These are phyloP conservation scores for Fistulina hepatica DNA, from an alignment of 1,284 basidiomycete species.

Conservation along the genomic window DNA sequence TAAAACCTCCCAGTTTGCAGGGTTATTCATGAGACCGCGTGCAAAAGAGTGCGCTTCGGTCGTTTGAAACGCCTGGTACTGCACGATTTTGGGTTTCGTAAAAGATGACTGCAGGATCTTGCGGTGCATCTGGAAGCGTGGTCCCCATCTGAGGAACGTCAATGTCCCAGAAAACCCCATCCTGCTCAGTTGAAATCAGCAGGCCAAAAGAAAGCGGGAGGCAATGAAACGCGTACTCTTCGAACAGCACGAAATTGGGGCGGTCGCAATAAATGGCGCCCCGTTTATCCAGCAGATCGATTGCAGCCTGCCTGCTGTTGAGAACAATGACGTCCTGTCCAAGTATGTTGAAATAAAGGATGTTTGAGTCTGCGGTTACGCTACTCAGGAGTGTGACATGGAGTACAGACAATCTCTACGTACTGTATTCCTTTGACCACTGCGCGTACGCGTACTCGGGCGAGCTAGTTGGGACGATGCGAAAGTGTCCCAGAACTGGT, in stretches of 20 bases:
- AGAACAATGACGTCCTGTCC: not conserved
- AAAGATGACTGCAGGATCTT: not conserved
- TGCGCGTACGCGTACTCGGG: not conserved
- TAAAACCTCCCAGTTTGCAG: not conserved
- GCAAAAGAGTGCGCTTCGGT: constrained; percentile 8
- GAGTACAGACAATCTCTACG: not conserved
- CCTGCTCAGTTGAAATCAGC: not conserved
- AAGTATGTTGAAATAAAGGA: not conserved
- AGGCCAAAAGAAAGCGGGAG: too few species aligned
- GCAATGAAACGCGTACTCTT: not conserved
- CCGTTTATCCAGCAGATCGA: not conserved
- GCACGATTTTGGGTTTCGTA: not conserved
- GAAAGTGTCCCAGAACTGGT: not conserved
- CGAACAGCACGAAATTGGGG: not conserved
- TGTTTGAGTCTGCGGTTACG: not conserved
- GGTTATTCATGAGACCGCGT: not conserved
- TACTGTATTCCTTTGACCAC: not conserved
- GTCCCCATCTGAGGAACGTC: not conserved
- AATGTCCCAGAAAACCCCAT: not conserved
- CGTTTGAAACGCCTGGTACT: constrained; percentile 5
- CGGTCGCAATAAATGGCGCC: not conserved
- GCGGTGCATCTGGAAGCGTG: constrained; percentile 1
- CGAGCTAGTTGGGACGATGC: not conserved
- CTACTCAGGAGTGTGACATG: not conserved
- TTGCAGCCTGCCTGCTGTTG: not conserved